Percentiles rank a stretch among this genome's conserved stretches.
Evolutionary conservation across 2,329 filamentous ascomycete genomes (phyloP).

Genomic region (Botrytis pseudocinerea): DNA sequence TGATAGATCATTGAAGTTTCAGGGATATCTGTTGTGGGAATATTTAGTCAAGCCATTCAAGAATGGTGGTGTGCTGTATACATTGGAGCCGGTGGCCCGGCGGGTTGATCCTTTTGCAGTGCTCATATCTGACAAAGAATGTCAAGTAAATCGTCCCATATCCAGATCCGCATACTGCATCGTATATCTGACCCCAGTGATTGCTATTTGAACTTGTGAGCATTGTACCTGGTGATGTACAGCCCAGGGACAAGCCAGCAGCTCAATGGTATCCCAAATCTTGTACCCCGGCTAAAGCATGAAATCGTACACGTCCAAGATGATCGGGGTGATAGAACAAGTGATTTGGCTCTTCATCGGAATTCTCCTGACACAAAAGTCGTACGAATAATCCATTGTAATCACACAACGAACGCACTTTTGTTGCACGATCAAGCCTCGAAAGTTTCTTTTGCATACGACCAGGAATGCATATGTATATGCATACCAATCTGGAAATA

Average conservation of each 20-base stretch:
- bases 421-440: neutral
- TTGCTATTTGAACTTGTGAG: neutral
- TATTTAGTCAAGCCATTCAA: neutral
- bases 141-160: neutral
- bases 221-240: neutral
- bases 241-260: neutral
- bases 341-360: neutral
- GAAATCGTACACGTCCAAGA: neutral
- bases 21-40: neutral
- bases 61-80: neutral
- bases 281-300: neutral
- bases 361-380: neutral
- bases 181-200: neutral
- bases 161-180: neutral
- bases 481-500: neutral
- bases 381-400: neutral
- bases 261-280: neutral
- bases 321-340: neutral
- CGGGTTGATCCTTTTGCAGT: neutral
- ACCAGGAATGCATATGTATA: neutral
- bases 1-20: neutral
- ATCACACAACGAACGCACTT: neutral
- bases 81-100: neutral
- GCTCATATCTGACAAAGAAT: neutral
- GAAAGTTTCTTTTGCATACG: neutral